A percentile compares a stretch with the other conserved stretches of the same genome.
Conservation (phyloP, 805 yeast genomes). For the Saccharomycopsis synnaedendra region DNA sequence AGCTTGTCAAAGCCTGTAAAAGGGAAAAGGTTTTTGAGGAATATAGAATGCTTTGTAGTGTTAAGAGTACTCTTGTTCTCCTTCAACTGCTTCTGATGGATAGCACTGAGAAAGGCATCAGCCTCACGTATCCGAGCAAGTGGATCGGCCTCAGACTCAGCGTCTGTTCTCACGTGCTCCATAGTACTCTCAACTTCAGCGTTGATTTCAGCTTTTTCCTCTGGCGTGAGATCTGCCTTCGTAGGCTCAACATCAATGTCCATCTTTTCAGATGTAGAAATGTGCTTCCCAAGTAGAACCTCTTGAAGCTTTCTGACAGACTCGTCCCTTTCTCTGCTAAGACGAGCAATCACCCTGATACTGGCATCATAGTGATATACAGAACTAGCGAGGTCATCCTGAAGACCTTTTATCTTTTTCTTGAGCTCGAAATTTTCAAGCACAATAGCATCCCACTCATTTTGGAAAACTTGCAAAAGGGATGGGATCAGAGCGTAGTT, state of each 20-base stretch:
- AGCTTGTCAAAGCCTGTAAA: conserved; percentile 7
- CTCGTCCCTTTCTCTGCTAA: conserved; percentile 67
- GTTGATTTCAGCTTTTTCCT: neutral
- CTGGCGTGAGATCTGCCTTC: neutral
- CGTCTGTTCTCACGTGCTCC: neutral
- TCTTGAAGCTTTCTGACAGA: conserved; percentile 50
- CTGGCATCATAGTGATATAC: conserved; percentile 88
- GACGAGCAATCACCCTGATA: conserved; percentile 66
- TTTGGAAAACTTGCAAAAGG: conserved; percentile 62
- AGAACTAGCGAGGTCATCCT: conserved; percentile 66
- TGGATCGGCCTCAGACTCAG: conserved; percentile 9
- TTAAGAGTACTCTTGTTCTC: conserved; percentile 14
- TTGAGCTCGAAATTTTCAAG: conserved; percentile 69
- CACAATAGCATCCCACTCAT: conserved; percentile 84
- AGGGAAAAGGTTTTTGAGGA: conserved; percentile 4
- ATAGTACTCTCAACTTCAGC: neutral
- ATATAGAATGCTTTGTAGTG: conserved; percentile 8
- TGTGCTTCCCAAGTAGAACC: conserved; percentile 6
- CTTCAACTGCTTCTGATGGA: conserved; percentile 15
- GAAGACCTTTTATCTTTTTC: conserved; percentile 53
- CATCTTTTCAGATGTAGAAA: neutral
- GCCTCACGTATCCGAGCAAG: conserved; percentile 7
- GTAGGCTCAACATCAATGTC: neutral
- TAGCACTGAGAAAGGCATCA: conserved; percentile 11
- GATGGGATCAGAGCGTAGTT: conserved; percentile 54